phyloP scores from a whole-genome alignment of 495 filamentous ascomycete genomes.

The Terfezia boudieri region DNA sequence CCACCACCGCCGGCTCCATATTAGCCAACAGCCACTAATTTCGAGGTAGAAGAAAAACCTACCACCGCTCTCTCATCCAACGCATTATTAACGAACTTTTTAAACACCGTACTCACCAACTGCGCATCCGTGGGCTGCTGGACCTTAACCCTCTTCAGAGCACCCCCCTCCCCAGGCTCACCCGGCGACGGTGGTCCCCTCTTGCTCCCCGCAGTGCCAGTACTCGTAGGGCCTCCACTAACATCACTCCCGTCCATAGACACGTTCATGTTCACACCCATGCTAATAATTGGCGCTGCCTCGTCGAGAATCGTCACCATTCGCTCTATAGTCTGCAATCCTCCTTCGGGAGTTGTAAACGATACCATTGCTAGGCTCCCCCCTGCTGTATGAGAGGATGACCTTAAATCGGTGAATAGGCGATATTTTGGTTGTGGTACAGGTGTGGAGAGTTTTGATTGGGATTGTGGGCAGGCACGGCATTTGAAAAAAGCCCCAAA shows the following conservation, averaged over 20 bases:
- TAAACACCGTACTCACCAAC: not conserved
- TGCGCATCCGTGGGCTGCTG: not conserved
- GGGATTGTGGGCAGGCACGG: no score
- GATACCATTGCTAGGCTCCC: not conserved
- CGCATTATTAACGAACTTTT: not conserved
- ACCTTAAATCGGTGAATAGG: no score
- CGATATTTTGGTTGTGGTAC: no score
- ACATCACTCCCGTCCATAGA: not conserved
- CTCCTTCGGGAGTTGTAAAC: not conserved
- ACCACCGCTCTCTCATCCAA: conserved; percentile 14
- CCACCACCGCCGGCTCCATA: conserved; percentile 1
- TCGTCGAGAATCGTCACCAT: not conserved
- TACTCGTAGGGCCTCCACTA: not conserved
- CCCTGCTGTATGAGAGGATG: no score
- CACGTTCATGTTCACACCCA: not conserved
- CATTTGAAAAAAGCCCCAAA: no score
- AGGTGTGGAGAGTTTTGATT: no score
- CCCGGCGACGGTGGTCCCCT: not conserved
- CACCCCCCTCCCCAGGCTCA: not conserved
- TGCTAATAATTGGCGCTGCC: not conserved
- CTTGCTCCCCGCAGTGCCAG: not conserved
- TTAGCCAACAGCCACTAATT: not conserved
- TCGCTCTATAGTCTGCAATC: not conserved
- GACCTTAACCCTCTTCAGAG: not conserved
- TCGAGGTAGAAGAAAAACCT: not conserved